Conservation (phyloP, 2,329 filamentous ascomycete genomes). For the Dryadomyces quercus-mongolicae region DNA sequence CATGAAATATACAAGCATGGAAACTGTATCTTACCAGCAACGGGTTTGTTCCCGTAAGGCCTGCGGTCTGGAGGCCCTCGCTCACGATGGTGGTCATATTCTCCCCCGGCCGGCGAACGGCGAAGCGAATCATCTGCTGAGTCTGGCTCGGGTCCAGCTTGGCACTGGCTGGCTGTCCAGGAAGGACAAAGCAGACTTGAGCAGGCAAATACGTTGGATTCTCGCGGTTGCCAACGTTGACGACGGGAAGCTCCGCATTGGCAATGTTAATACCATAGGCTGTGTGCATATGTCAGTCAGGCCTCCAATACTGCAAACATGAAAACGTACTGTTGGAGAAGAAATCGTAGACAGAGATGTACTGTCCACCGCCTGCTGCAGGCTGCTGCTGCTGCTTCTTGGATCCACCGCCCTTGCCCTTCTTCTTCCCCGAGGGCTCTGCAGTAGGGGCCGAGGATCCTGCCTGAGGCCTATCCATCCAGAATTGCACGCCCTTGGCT, state of each 20-base stretch:
- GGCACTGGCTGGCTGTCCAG: conserved; percentile 40
- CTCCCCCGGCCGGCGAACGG: conserved; percentile 39
- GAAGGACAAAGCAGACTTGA: conserved; percentile 42
- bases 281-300: conserved; percentile 9
- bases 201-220: conserved; percentile 46
- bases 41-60: conserved; percentile 26
- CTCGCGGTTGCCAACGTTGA: conserved; percentile 45
- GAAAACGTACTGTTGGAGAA: conserved; percentile 30
- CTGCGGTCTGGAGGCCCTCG: conserved; percentile 35
- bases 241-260: conserved; percentile 30
- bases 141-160: conserved; percentile 42
- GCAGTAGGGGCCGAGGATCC: conserved; percentile 2
- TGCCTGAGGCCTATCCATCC: conserved; percentile 19
- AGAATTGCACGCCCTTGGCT: conserved; percentile 43
- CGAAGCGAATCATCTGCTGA: conserved; percentile 45
- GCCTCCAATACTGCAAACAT: too few species aligned
- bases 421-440: background rate
- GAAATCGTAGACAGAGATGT: conserved; percentile 39
- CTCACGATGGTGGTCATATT: conserved; percentile 44
- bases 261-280: conserved; percentile 23
- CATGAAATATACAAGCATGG: background rate
- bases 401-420: background rate
- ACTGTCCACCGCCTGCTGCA: conserved; percentile 19
- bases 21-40: conserved; percentile 10
- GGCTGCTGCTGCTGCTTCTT: background rate